Evolutionary conservation across 2,329 filamentous ascomycete species (phyloP).

Genomic region (Chaetomiaceae sp.): DNA sequence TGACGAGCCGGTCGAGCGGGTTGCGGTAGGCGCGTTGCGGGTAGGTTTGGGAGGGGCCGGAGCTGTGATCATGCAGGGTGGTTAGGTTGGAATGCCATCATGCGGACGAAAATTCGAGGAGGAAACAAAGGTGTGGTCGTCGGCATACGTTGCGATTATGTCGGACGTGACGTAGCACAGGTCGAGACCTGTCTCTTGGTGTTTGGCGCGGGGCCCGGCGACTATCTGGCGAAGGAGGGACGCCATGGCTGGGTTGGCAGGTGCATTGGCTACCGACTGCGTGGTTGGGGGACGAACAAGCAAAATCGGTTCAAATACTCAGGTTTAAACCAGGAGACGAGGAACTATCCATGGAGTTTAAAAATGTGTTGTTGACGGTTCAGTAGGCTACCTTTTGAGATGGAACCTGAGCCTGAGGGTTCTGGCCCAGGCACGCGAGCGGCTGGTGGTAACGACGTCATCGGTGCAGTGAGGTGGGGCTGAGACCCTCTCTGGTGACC

Average conservation of each 20-base stretch:
- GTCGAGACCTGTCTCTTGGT: constrained; percentile 83
- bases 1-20: constrained; percentile 77
- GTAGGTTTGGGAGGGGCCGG: constrained; percentile 82
- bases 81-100: no score
- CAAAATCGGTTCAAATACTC: no score
- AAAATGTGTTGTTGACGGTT: background rate
- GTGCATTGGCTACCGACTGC: background rate
- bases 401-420: background rate
- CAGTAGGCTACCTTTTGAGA: background rate
- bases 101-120: no score
- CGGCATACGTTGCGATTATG: constrained; percentile 56
- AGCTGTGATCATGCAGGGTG: no score
- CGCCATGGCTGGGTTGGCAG: constrained; percentile 43
- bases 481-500: background rate
- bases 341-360: no score
- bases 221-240: constrained; percentile 86
- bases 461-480: background rate
- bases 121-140: background rate
- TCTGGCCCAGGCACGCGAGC: background rate
- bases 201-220: constrained; percentile 74
- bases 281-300: no score
- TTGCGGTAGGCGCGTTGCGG: constrained; percentile 92
- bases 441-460: constrained; percentile 3
- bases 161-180: constrained; percentile 91
- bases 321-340: no score